These are phyloP conservation scores for Deinandra increscens DNA, from an alignment of 129 eudicot genomes.

Conservation along the genomic window DNA sequence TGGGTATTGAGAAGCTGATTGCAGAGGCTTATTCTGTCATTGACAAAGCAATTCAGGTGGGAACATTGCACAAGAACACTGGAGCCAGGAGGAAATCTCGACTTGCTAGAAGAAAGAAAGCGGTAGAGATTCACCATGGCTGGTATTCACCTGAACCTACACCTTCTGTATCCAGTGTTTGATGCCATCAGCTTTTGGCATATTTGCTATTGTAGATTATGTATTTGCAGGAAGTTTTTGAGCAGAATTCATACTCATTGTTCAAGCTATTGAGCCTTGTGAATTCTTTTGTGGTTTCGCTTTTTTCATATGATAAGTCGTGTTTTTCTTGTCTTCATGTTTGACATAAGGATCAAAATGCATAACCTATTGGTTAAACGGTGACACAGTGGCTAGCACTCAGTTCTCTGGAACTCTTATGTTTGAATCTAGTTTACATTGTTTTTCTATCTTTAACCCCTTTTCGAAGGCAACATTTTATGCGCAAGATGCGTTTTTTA, in stretches of 20 bases:
- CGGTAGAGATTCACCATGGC: conserved; percentile 83
- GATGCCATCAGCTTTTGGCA: conserved; percentile 18
- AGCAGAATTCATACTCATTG: conserved; percentile 22
- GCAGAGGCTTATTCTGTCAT: conserved; percentile 88
- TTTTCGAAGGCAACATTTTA: too few relatives aligned
- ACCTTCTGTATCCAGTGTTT: conserved; percentile 28
- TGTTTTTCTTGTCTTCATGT: neutral
- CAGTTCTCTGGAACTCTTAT: too few relatives aligned
- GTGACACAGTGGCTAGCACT: too few relatives aligned
- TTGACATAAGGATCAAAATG: neutral
- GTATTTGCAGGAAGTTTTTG: conserved; percentile 24
- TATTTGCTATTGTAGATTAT: conserved; percentile 33
- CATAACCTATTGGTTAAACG: neutral
- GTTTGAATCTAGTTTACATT: too few relatives aligned
- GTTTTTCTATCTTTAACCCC: too few relatives aligned
- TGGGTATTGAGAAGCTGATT: conserved; percentile 72
- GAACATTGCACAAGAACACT: conserved; percentile 82
- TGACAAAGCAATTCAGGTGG: conserved; percentile 82
- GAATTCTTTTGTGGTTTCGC: conserved; percentile 6
- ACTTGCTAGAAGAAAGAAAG: conserved; percentile 94
- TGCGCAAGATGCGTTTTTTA: too few relatives aligned
- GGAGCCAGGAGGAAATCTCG: conserved; percentile 92
- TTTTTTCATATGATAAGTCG: conserved; percentile 1
- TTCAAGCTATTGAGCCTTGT: conserved; percentile 22
- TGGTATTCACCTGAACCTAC: conserved; percentile 72